Evolutionary conservation across 2,329 filamentous ascomycete species (phyloP).

Genomic region (Calonectria pauciramosa): DNA sequence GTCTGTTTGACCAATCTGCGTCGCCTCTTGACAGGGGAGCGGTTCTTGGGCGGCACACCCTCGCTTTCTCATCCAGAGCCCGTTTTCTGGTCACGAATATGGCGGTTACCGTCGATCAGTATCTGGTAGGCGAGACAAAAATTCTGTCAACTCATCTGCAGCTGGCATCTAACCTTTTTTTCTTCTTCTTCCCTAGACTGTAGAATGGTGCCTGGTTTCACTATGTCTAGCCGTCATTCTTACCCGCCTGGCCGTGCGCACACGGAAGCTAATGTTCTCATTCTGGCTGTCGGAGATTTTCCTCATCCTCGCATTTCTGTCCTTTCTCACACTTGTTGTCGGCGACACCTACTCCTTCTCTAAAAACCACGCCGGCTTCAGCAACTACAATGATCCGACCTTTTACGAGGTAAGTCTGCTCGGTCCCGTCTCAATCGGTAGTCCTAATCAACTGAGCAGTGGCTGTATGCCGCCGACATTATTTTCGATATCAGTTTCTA

Average conservation of each 20-base stretch:
- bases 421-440: fast-evolving
- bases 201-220: not conserved
- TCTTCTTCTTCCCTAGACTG: not conserved
- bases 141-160: no score
- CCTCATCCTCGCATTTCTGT: not conserved
- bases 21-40: not conserved
- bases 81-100: not conserved
- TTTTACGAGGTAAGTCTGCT: not conserved
- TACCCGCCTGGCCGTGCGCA: not conserved
- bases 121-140: not conserved
- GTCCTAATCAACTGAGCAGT: not conserved
- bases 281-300: not conserved
- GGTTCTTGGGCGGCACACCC: not conserved
- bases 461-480: not conserved
- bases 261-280: not conserved
- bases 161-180: not conserved
- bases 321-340: not conserved
- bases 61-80: not conserved
- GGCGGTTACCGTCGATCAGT: not conserved
- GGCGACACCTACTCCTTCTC: not conserved
- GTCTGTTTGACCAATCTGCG: not conserved
- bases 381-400: not conserved
- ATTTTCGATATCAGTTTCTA: not conserved
- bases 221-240: not conserved
- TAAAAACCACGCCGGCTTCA: not conserved